Evolutionary conservation across 2,329 filamentous ascomycete species (phyloP), one percentile per base, ranked within the genome.

Genomic region (Ophiocordyceps polyrhachis-furcata): DNA sequence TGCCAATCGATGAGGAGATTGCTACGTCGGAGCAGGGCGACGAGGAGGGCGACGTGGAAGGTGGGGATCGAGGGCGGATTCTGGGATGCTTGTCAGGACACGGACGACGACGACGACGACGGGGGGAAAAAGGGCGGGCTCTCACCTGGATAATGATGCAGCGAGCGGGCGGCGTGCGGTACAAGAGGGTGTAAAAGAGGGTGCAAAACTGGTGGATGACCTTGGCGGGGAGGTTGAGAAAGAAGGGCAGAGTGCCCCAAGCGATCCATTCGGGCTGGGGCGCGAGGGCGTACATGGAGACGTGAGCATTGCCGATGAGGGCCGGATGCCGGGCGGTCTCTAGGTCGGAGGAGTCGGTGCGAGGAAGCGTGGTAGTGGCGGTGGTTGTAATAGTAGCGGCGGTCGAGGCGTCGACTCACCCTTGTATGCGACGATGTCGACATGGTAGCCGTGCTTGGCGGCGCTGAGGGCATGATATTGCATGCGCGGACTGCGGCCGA

Each of bases 381-480:
- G 12, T 28, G 21, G 25, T 17, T 5, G 17, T 23, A n/a, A 13
- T 1, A 7, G 12, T 28, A 28, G 25, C 25, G 25, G 25, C 9
- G 25, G 25, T 28, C 25, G 25, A 8, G 25, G 25, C 25, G 7
- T 8, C 37, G 42, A 41, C 38, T 41, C 40, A 88, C 86, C 85
- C 58, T 81, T 70, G 58, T 95, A 96, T 41, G 89, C 91, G 52
- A 98, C 80, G 13, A 98, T 66, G 58, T 89, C 79, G 19, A 95
- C 89, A 31, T 72, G 71, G 7, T 79, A 81, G 21, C 85, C 85
- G 56, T 87, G 79, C 54, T 80, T 83, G 38, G 86, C 85, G 55
- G 96, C 79, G 59, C 89, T 96, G 52, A 94, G 68, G 19, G 89
- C 89, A 71, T 98, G 91, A 55, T 98, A 96, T 58, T 96, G 88